Evolutionary conservation across 495 filamentous ascomycete species (phyloP), one percentile per base, ranked within the genome.

Genomic region (Thermochaetoides thermophila): DNA sequence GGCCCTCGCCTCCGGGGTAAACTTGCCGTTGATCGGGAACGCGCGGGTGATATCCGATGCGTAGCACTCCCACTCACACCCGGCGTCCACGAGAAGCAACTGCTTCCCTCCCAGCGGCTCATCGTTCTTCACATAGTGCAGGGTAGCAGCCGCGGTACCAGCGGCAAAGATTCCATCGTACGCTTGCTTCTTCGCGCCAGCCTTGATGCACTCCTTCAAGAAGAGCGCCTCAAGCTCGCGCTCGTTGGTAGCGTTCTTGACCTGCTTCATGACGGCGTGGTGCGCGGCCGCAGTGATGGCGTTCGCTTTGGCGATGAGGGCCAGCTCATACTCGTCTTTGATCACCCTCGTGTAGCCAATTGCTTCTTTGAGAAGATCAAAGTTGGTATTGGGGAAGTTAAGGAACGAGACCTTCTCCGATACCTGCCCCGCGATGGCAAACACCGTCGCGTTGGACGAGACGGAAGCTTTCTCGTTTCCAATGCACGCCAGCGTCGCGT

Each of bases 31-130:
- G 42, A 93, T 70, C 22, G 86, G 86, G 41, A 92, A 85, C 0
- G 78, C 81, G 32, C 86, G 69, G n/a, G 86, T 94, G 38, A 95
- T 81, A 56, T 95, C 86, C 4, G 80, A 65, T 31, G 79, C 81
- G 49, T 95, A 95, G 43, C 76, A 78, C 13, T 67, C 49, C 54
- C 74, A 83, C 57, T 94, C 86, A 17, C 64, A 71, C 14, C 83
- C 86, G 7, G 86, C 86, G 56, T 95, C 86, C 10, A 95, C 60
- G 18, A 93, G 64, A 5, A 95, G 43, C 44, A 81, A 77, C 21
- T 75, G 64, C 53, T 83, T 83, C 14, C 70, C 76, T 7, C 55
- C 52, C 30, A 89, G 53, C 1, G 71, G 56, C 42, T 70, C 66
- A 42, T 86, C 60, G 48, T 95, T 94, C 35, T 75, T 68, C 10